Percentiles rank a stretch among this genome's conserved stretches.
phyloP scores from a whole-genome alignment of 139 green algal genomes.

The Prasinococcaceae sp. region DNA sequence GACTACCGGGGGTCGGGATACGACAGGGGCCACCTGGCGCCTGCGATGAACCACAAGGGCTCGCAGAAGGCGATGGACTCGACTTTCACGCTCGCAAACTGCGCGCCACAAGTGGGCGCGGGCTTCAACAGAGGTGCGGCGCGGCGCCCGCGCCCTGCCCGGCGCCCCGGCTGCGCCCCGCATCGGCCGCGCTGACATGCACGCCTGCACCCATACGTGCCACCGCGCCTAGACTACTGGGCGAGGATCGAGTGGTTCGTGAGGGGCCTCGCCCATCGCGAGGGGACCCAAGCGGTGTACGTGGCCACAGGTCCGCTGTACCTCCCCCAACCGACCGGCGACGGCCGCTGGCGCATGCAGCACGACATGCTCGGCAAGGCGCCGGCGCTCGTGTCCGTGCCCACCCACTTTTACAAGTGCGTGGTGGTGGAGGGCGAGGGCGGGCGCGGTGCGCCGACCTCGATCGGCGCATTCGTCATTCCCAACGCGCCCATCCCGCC shows the following conservation, averaged over 20 bases:
- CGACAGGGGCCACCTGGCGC: slow-evolving; percentile 81
- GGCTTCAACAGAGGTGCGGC: slow-evolving; percentile 89
- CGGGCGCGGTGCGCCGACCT: neutral
- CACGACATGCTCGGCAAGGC: slow-evolving; percentile 40
- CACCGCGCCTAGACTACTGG: slow-evolving; percentile 96
- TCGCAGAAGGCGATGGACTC: slow-evolving; percentile 63
- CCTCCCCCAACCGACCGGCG: slow-evolving; percentile 25
- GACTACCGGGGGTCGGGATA: slow-evolving; percentile 66
- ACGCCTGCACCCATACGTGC: too few species aligned
- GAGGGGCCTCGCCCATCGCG: slow-evolving; percentile 32
- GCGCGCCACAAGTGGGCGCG: slow-evolving; percentile 44
- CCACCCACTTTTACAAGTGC: slow-evolving; percentile 89
- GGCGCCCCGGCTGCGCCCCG: too few species aligned
- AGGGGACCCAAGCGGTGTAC: slow-evolving; percentile 38
- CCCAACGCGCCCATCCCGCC: slow-evolving; percentile 10
- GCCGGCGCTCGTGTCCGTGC: slow-evolving; percentile 61
- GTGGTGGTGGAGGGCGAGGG: slow-evolving; percentile 19
- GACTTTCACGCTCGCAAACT: slow-evolving; percentile 69
- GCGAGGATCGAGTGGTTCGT: slow-evolving; percentile 80
- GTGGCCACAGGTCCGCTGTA: slow-evolving; percentile 75
- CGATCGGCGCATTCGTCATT: slow-evolving; percentile 12
- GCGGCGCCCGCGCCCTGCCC: too few species aligned
- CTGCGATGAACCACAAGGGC: slow-evolving; percentile 65
- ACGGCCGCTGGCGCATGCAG: slow-evolving; percentile 45
- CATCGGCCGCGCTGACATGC: too few species aligned